Conservation (phyloP, 177 flowering plant species). For the Telopea speciosissima region DNA sequence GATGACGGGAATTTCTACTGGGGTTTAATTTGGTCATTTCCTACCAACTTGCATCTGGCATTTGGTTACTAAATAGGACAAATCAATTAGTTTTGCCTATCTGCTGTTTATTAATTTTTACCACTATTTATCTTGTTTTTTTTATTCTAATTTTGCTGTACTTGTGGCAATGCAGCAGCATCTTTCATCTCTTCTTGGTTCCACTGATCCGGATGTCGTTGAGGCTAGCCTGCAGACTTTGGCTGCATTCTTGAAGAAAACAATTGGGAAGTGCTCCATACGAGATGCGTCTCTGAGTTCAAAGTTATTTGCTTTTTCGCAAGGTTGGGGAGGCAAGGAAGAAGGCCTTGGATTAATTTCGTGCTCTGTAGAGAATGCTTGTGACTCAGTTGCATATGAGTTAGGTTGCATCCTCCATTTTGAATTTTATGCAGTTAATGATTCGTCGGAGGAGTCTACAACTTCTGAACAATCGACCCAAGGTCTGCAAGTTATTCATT, state of each 20-base stretch:
- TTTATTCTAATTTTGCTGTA: constrained; percentile 12
- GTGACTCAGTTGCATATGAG: constrained; percentile 49
- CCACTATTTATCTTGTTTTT: background rate
- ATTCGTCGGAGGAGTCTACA: constrained; percentile 26
- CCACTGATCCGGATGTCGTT: constrained; percentile 83
- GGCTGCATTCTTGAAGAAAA: constrained; percentile 79
- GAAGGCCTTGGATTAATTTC: constrained; percentile 90
- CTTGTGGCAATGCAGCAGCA: constrained; percentile 57
- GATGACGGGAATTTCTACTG: background rate
- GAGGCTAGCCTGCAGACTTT: constrained; percentile 87
- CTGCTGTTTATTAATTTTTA: background rate
- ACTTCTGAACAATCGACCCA: constrained; percentile 23
- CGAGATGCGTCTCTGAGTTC: constrained; percentile 63
- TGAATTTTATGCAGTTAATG: constrained; percentile 68
- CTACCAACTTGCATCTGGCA: background rate
- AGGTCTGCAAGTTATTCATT: constrained; percentile 78
- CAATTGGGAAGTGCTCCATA: constrained; percentile 65
- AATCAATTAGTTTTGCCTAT: background rate
- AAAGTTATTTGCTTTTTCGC: constrained; percentile 77
- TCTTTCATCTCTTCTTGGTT: constrained; percentile 79
- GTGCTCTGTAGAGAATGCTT: constrained; percentile 50
- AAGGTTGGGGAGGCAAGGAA: constrained; percentile 97
- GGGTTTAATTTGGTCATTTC: background rate
- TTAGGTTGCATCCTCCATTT: constrained; percentile 86
- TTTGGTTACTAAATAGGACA: background rate